These are phyloP conservation scores for Cucumis sativus DNA, from an alignment of 306 rosid genomes.

Conservation along the genomic window Cucumber_9930_V3 NC_026660.2:23640501-23641000, in stretches of 20 bases:
- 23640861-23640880: not conserved
- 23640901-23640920: constrained; percentile 3
- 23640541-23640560: constrained; percentile 57
- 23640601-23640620: constrained; percentile 47
- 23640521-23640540: constrained; percentile 31
- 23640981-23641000: not conserved
- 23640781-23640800: no score
- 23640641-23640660: constrained; percentile 32
- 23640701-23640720: no score
- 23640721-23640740: no score
- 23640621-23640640: constrained; percentile 37
- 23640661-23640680: constrained; percentile 84
- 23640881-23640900: not conserved
- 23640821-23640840: no score
- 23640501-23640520: constrained; percentile 61
- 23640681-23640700: not conserved
- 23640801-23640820: no score
- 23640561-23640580: constrained; percentile 34
- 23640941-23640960: not conserved
- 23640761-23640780: accelerated
- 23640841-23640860: no score
- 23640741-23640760: no score
- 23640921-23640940: not conserved
- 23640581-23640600: not conserved
- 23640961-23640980: not conserved